Evolutionary conservation across 1,284 basidiomycete species (phyloP).

Genomic region (Ustanciosporium gigantosporum): DNA sequence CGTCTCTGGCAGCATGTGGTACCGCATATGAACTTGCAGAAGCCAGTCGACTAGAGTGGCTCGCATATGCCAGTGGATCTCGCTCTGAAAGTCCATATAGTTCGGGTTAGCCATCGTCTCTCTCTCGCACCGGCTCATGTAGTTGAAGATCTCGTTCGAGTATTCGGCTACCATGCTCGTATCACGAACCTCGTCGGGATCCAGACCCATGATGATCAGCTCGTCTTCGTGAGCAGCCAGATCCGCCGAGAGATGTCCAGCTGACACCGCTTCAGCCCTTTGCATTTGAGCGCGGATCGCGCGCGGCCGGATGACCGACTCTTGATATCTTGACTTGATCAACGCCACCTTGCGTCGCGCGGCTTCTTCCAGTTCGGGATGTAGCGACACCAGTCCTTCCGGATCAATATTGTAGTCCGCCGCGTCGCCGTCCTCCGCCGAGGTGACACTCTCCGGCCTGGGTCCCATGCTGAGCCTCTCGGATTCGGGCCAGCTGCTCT

Average conservation of each 20-base stretch:
- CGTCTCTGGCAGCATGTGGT: slow-evolving; percentile 72
- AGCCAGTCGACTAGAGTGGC: slow-evolving; percentile 65
- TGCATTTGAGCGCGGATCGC: slow-evolving; percentile 42
- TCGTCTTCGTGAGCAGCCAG: slow-evolving; percentile 56
- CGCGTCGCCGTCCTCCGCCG: slow-evolving; percentile 36
- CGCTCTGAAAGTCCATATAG: slow-evolving; percentile 92
- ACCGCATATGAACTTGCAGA: slow-evolving; percentile 69
- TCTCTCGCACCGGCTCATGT: slow-evolving; percentile 77
- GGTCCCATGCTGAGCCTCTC: slow-evolving; percentile 18
- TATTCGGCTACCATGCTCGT: slow-evolving; percentile 98
- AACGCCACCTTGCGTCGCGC: slow-evolving; percentile 51
- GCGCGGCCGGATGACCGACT: slow-evolving; percentile 46
- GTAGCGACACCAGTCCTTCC: slow-evolving; percentile 51
- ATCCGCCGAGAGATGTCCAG: slow-evolving; percentile 45
- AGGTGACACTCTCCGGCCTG: slow-evolving; percentile 42
- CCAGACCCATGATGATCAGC: slow-evolving; percentile 55
- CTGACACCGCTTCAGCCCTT: slow-evolving; percentile 40
- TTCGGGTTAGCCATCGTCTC: slow-evolving; percentile 87
- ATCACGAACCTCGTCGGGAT: slow-evolving; percentile 74
- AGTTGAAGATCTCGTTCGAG: slow-evolving; percentile 92
- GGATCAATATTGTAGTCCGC: slow-evolving; percentile 55
- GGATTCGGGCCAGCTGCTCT: slow-evolving; percentile 26
- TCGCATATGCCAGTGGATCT: slow-evolving; percentile 79
- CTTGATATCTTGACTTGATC: slow-evolving; percentile 48
- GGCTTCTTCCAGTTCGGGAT: slow-evolving; percentile 51